Conservation (phyloP, 768 basidiomycete genomes). For the Leccinum truebloodii region DNA sequence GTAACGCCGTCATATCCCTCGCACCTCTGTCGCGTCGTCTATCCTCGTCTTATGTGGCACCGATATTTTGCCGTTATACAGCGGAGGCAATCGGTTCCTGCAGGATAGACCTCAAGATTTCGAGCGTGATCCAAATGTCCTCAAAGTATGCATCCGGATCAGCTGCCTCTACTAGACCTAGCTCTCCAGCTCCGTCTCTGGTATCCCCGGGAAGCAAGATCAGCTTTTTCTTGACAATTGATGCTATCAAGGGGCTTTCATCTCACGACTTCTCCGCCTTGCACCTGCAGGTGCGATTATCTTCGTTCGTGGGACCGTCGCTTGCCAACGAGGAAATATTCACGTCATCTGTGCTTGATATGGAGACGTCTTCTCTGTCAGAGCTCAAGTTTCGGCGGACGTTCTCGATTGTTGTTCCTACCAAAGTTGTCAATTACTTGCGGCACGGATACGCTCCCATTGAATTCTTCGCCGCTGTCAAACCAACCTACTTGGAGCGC, state of each 20-base stretch:
- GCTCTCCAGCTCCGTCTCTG: conserved; percentile 69
- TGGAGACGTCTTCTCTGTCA: conserved; percentile 68
- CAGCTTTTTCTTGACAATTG: conserved; percentile 81
- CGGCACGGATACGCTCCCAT: conserved; percentile 79
- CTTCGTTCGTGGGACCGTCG: conserved; percentile 78
- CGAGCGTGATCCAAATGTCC: conserved; percentile 61
- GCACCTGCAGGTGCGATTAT: conserved; percentile 86
- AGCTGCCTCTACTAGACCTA: conserved; percentile 65
- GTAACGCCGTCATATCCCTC: conserved; percentile 81
- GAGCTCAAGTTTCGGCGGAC: conserved; percentile 83
- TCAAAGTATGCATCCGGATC: conserved; percentile 63
- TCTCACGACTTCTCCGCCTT: conserved; percentile 86
- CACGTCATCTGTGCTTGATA: conserved; percentile 71
- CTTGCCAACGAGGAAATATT: conserved; percentile 79
- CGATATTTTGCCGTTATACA: conserved; percentile 93
- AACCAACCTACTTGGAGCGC: conserved; percentile 82
- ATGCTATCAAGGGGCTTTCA: conserved; percentile 85
- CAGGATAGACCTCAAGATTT: conserved; percentile 79
- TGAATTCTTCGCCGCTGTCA: conserved; percentile 86
- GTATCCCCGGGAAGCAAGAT: conserved; percentile 80
- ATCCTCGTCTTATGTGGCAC: conserved; percentile 72
- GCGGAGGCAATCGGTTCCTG: conserved; percentile 96
- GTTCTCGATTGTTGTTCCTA: conserved; percentile 75
- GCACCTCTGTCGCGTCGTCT: conserved; percentile 76
- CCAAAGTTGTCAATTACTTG: conserved; percentile 72